Evolutionary conservation across 768 basidiomycete genomes (phyloP).

Genomic region (Rubroboletus pulcherrimus): DNA sequence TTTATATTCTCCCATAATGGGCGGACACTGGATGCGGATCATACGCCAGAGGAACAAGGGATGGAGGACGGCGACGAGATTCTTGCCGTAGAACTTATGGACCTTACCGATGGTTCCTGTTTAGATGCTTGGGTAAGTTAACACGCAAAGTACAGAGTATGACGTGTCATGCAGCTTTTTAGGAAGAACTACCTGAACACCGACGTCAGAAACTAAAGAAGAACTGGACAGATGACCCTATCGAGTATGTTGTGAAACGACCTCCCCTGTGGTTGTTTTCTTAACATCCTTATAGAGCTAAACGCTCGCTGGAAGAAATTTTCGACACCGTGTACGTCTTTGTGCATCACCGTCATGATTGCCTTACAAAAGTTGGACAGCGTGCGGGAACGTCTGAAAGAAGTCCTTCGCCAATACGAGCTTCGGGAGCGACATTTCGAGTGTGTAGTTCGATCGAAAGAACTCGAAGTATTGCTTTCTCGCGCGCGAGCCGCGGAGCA

Average conservation of each 20-base stretch:
- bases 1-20: constrained; percentile 87
- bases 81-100: constrained; percentile 86
- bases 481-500: constrained; percentile 86
- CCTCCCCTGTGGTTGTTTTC: not conserved
- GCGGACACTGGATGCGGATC: constrained; percentile 71
- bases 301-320: constrained; percentile 72
- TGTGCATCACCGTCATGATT: not conserved
- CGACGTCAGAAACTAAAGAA: constrained; percentile 71
- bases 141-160: not conserved
- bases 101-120: constrained; percentile 68
- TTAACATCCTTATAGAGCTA: constrained; percentile 47
- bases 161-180: constrained; percentile 6
- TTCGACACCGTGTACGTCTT: constrained; percentile 77
- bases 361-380: constrained; percentile 35
- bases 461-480: constrained; percentile 82
- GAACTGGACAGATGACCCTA: constrained; percentile 73
- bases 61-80: constrained; percentile 90
- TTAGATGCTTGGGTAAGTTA: constrained; percentile 59
- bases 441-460: constrained; percentile 88
- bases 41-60: constrained; percentile 81
- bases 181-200: constrained; percentile 67
- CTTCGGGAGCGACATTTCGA: constrained; percentile 90
- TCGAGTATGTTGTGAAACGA: constrained; percentile 51
- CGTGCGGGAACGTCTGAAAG: constrained; percentile 81
- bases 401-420: constrained; percentile 83